Conservation (phyloP, 2,329 filamentous ascomycete species). For the Colletotrichum chrysophilum region DNA sequence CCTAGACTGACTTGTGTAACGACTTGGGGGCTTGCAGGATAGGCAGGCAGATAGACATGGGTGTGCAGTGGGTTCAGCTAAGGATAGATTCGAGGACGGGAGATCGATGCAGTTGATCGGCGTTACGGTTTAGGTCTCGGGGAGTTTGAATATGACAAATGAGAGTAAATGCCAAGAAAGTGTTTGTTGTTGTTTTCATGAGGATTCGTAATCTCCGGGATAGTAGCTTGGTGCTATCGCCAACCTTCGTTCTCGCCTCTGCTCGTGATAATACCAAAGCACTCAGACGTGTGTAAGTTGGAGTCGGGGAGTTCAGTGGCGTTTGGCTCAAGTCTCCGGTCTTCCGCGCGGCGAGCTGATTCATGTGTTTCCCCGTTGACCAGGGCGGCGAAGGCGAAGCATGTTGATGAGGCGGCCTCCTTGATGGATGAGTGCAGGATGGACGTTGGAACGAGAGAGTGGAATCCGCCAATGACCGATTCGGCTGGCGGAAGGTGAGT, state of each 20-base stretch:
- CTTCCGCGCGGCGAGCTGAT: conserved; percentile 2
- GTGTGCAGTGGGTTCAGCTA: not conserved
- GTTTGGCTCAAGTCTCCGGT: not conserved
- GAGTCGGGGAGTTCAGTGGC: not conserved
- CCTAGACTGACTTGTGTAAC: not conserved
- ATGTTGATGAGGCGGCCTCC: not conserved
- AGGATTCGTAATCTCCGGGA: not conserved
- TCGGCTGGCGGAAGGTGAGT: not conserved
- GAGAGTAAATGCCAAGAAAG: not conserved
- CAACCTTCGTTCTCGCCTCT: not conserved
- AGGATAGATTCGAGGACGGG: not conserved
- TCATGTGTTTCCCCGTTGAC: not conserved
- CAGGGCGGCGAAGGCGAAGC: not conserved
- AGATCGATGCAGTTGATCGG: not conserved
- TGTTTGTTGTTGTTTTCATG: not conserved
- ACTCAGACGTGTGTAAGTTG: not conserved
- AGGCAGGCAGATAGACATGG: not conserved
- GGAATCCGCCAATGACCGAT: not conserved
- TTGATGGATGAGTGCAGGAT: not conserved
- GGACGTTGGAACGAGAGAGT: conserved; percentile 1
- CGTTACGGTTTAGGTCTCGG: not conserved
- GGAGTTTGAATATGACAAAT: not conserved
- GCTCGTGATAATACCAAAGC: not conserved
- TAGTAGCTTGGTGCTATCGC: not conserved
- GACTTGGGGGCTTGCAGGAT: not conserved